A percentile compares a stretch with the other conserved stretches of the same genome.
These are phyloP conservation scores for Nectriaceae sp. DNA, from an alignment of 2,329 filamentous ascomycete species.

Conservation along the genomic window DNA sequence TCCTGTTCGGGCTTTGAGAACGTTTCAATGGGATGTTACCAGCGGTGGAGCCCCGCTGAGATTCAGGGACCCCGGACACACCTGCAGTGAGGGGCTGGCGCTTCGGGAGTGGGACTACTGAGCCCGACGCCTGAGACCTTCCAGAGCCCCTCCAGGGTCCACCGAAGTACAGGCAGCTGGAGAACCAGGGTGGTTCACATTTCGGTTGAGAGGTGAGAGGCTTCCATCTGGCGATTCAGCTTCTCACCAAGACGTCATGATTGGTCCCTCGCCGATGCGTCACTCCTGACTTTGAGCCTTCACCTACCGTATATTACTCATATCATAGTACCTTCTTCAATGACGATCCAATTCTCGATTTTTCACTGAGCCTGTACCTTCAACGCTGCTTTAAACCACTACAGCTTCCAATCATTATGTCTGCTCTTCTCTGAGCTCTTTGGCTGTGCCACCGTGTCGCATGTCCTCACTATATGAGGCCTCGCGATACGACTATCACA, in stretches of 20 bases:
- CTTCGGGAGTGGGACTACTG: background rate
- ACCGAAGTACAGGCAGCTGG: background rate
- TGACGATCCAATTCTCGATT: too few relatives aligned
- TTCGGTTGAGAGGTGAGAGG: background rate
- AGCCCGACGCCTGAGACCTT: background rate
- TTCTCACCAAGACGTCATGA: constrained; percentile 11
- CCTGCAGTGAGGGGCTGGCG: background rate
- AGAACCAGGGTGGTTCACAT: background rate
- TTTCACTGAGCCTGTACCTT: too few relatives aligned
- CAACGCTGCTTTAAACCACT: background rate
- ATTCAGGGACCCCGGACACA: too few relatives aligned
- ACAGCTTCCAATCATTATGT: constrained; percentile 20
- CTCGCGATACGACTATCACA: constrained; percentile 21
- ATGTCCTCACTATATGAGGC: background rate
- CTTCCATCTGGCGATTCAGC: too few relatives aligned
- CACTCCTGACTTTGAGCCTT: constrained; percentile 15
- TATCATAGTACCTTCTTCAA: too few relatives aligned
- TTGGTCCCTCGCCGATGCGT: constrained; percentile 29
- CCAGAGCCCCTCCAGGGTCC: background rate
- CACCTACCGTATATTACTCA: background rate
- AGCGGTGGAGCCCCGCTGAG: too few relatives aligned
- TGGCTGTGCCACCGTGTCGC: constrained; percentile 14
- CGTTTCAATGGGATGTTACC: too few relatives aligned
- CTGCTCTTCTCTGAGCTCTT: constrained; percentile 21
- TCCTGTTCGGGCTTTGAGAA: too few relatives aligned